Evolutionary conservation across 371 early-diverging fungal species (phyloP), one percentile per base, ranked within the genome.

Genomic region (Mucor sp.): DNA sequence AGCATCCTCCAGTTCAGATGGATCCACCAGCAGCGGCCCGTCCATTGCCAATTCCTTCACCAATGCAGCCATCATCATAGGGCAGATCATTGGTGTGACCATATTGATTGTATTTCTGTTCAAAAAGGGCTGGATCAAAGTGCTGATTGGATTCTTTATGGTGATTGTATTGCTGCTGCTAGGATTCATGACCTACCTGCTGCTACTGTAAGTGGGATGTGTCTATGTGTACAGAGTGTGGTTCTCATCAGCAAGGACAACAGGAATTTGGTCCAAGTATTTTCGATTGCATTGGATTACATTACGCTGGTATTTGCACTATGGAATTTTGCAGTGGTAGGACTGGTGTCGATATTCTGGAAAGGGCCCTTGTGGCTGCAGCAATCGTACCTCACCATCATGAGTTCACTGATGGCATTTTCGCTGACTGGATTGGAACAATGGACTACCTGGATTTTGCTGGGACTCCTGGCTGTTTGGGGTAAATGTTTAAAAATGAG

Each of bases 381-480:
- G 71, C 94, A 95, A 71, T 70, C 74, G 3, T 95, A 94, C 76
- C 71, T 95, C 47, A 91, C 94, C 0, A 65, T 93, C 58, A 92
- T 95, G 91, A 88, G 89, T 60, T 89, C 90, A 53, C 76, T 93
- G 70, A 94, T 94, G 95, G 93, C 93, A 2, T 92, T 88, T 68
- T 87, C 89, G 6, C 69, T 93, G 66, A 91, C 92, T 6, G 89
- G 91, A 15, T 73, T 94, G 44, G 85, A 85, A 53, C 83, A 88
- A 59, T 90, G 89, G 87, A 93, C 94, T 0, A 92, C 94, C 1
- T 95, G 95, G 95, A 90, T 93, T 63, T 68, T 95, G 39, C 72
- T 95, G 35, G 93, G 88, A 0, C 63, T 95, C 37, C 75, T 95
- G 19, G 94, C 93, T 12, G 78, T 93, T 15, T 94, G 94, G 94